Conservation (phyloP, 2,329 filamentous ascomycete genomes). For the Penicillium sp. region DNA sequence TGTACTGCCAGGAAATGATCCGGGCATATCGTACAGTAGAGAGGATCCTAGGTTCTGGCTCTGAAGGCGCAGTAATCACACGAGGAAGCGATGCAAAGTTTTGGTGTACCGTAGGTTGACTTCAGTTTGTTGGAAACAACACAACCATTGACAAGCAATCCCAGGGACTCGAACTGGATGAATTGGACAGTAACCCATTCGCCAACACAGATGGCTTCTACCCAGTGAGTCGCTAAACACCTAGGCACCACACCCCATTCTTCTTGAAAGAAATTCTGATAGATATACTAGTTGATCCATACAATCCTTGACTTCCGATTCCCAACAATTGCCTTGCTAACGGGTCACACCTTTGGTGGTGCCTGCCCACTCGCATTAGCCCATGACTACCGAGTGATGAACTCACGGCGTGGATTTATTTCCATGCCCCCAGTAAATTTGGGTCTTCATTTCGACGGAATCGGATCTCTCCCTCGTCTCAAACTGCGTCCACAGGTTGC, state of each 20-base stretch:
- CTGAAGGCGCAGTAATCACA: constrained; percentile 57
- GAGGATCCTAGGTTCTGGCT: constrained; percentile 47
- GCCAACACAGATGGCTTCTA: constrained; percentile 62
- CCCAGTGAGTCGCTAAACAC: constrained; percentile 48
- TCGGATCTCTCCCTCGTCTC: constrained; percentile 54
- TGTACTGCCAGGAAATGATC: constrained; percentile 57
- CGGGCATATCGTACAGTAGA: constrained; percentile 52
- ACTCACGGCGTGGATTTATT: constrained; percentile 49
- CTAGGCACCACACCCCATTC: background rate
- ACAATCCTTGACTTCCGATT: constrained; percentile 54
- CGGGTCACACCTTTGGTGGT: constrained; percentile 54
- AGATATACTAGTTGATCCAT: constrained; percentile 39
- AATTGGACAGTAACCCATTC: constrained; percentile 51
- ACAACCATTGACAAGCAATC: background rate
- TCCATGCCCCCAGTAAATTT: constrained; percentile 58
- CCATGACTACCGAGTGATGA: constrained; percentile 54
- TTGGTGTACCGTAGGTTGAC: constrained; percentile 48
- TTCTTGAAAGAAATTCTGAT: background rate
- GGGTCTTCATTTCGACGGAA: constrained; percentile 58
- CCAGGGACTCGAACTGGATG: constrained; percentile 50
- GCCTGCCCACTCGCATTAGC: constrained; percentile 51
- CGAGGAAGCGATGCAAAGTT: constrained; percentile 51
- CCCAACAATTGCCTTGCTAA: constrained; percentile 51
- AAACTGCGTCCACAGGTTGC: constrained; percentile 56
- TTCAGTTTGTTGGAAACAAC: background rate